Evolutionary conservation across 2,329 filamentous ascomycete genomes (phyloP), one percentile per base, ranked within the genome.

Genomic region (Fusarium fracticaudum): DNA sequence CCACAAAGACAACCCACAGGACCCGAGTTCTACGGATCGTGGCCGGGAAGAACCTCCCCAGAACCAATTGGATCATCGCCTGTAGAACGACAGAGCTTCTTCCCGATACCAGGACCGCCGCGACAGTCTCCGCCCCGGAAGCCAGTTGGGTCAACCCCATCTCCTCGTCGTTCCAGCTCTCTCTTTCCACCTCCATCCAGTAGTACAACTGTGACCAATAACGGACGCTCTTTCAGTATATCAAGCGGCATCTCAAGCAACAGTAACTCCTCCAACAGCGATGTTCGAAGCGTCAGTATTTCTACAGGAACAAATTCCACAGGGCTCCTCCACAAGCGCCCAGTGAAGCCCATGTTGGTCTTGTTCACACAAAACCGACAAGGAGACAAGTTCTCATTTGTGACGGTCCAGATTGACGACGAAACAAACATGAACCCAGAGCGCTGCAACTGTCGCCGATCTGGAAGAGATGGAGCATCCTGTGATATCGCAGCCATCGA

Each of bases 291-390:
- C 18, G 75, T 74, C 6, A 73, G 73, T 31, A 72, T 79, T 41
- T 76, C 78, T 22, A 79, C 73, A 3, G 78, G 78, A 6, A 72
- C 76, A 15, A 74, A 77, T 18, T 75, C 76, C 9, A 80, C 79
- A 3, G 81, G 80, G 6, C 73, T 77, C 13, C 65, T 83, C 9
- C 80, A 82, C 43, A 75, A 72, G 29, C 73, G 75, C 14, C 81
- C 81, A 3, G 64, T 76, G 20, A 81, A 81, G 43, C 81, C 81
- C 4, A 78, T 82, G 77, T 76, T 83, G 10, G 81, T 83, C 4
- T 61, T 83, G 12, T 83, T 82, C 54, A 82, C 81, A 0, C 76
- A 78, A 35, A 76, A 71, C 51, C 45, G 60, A 3, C 53, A 74
- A 31, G 75, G 71, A 3, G 73, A 75, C 22, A 72, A 64, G 35